Conservation (phyloP, 1,139 yeast genomes). For the Candida tropicalis region DNA sequence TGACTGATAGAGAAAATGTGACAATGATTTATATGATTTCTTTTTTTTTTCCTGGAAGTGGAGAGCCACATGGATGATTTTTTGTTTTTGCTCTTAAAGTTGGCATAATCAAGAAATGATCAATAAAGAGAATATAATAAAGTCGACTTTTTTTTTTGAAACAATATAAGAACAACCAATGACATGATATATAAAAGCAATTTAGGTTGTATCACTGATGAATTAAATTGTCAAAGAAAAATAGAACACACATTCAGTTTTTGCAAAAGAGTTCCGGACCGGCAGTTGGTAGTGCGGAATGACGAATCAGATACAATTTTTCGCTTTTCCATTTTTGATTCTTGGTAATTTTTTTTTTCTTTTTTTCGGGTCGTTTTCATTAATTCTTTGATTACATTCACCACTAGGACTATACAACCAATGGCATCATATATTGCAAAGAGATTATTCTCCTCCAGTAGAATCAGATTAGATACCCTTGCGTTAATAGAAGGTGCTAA, state of each 20-base stretch:
- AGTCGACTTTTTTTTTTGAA: no score
- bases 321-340: constrained; percentile 6
- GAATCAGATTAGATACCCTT: constrained; percentile 51
- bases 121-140: no score
- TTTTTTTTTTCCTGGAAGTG: constrained; percentile 3
- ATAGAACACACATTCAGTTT: no score
- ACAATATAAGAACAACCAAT: no score
- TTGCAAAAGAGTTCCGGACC: constrained; percentile 1
- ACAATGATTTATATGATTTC: no score
- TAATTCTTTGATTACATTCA: neutral
- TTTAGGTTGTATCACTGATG: no score
- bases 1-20: no score
- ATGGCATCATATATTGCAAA: constrained; percentile 16
- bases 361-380: neutral
- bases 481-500: constrained; percentile 72
- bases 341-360: neutral
- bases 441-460: constrained; percentile 35
- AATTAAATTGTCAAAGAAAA: no score
- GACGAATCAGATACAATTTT: constrained; percentile 2
- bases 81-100: no score
- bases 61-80: no score
- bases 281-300: neutral
- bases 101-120: no score
- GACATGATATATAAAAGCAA: no score
- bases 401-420: neutral